Evolutionary conservation across 2,329 filamentous ascomycete genomes (phyloP).

Genomic region (Fusarium nurragi): DNA sequence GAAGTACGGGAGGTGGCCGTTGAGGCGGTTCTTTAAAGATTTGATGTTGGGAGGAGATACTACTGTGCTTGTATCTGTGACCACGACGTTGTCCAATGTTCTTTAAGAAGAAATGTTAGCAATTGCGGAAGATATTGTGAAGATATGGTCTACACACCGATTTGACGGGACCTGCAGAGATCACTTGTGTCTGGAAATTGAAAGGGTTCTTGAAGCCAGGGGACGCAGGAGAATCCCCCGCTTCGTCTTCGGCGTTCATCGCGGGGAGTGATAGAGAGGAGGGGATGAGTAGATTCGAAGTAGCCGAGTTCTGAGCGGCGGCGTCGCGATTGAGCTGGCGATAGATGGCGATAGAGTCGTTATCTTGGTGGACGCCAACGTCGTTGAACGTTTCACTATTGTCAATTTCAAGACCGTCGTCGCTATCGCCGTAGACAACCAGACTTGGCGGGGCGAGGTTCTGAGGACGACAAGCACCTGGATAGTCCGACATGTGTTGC

Average conservation of each 20-base stretch:
- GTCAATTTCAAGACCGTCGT: conserved; percentile 21
- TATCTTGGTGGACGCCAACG: conserved; percentile 4
- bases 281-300: conserved; percentile 34
- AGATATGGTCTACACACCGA: conserved; percentile 64
- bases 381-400: conserved; percentile 16
- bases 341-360: conserved; percentile 19
- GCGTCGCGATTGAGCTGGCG: conserved; percentile 32
- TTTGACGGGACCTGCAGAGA: conserved; percentile 79
- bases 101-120: conserved; percentile 54
- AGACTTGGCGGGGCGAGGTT: conserved; percentile 42
- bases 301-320: conserved; percentile 25
- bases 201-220: conserved; percentile 73
- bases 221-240: conserved; percentile 24
- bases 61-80: conserved; percentile 98
- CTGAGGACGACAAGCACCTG: conserved; percentile 34
- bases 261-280: conserved; percentile 25
- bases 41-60: conserved; percentile 86
- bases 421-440: conserved; percentile 37
- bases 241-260: conserved; percentile 33
- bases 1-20: conserved; percentile 85
- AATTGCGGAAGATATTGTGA: background rate
- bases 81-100: conserved; percentile 91
- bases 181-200: conserved; percentile 89
- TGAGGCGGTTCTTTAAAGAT: conserved; percentile 94
- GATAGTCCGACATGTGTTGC: conserved; percentile 38